Percentiles rank a stretch among this genome's conserved stretches.
Evolutionary conservation across 2,329 filamentous ascomycete genomes (phyloP).

Genomic region (Claviceps sp.): DNA sequence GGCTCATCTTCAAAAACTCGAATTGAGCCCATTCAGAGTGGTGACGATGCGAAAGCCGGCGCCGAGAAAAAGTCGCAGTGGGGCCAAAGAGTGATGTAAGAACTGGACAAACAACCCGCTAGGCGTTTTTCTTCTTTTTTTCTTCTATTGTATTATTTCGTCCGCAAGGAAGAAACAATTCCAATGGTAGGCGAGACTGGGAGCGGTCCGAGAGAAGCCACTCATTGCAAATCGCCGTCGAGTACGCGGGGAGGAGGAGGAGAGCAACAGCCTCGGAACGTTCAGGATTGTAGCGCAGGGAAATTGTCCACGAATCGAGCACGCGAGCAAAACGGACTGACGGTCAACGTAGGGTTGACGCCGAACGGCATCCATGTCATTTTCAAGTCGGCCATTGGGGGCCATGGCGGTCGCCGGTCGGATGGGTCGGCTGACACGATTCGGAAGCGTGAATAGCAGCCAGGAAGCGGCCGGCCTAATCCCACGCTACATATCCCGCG

Average conservation of each 20-base stretch:
- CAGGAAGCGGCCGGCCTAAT: background rate
- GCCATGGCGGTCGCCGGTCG: background rate
- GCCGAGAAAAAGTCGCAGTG: background rate
- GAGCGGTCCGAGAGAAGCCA: background rate
- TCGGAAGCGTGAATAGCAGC: background rate
- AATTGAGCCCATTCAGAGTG: background rate
- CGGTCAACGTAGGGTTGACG: background rate
- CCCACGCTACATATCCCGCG: background rate
- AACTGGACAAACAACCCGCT: background rate
- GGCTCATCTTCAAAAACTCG: conserved; percentile 2
- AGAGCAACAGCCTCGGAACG: background rate
- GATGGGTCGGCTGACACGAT: background rate
- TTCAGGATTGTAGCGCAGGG: no score
- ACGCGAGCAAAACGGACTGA: background rate
- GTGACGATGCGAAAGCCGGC: background rate
- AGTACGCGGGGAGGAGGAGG: background rate
- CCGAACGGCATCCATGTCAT: background rate
- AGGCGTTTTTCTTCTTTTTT: background rate
- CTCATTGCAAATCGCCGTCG: background rate
- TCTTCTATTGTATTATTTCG: background rate
- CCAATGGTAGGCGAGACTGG: background rate
- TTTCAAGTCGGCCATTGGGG: background rate
- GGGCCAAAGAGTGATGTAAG: background rate
- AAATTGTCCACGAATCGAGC: no score
- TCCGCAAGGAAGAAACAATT: background rate